A percentile compares a stretch with the other conserved stretches of the same genome.
These are phyloP conservation scores for Penicillium hesseltinei DNA, from an alignment of 2,329 filamentous ascomycete species.

Conservation along the genomic window DNA sequence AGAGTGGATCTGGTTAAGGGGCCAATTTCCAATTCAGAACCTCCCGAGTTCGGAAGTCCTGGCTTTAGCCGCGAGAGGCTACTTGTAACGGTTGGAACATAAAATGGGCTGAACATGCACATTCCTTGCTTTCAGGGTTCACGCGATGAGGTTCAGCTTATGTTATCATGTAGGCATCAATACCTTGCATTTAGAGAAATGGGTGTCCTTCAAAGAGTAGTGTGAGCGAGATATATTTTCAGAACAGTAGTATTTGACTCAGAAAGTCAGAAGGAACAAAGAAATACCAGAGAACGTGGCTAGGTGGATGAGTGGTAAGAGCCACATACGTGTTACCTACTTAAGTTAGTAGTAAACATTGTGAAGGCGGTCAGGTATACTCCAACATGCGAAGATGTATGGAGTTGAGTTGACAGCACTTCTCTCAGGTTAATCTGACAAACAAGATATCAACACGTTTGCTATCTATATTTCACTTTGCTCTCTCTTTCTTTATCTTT, in stretches of 20 bases:
- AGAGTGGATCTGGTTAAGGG: slow-evolving; percentile 3
- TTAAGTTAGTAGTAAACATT: not conserved
- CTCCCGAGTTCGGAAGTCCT: not conserved
- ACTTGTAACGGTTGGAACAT: not conserved
- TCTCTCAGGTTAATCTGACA: not conserved
- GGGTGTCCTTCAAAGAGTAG: not conserved
- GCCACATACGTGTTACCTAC: not conserved
- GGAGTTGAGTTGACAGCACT: not conserved
- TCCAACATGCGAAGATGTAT: not conserved
- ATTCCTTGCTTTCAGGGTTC: not conserved
- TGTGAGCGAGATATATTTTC: not conserved
- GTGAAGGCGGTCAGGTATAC: slow-evolving; percentile 3
- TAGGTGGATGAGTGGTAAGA: not conserved
- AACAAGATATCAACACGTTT: not conserved
- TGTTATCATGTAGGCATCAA: not conserved
- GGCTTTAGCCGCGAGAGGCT: not conserved
- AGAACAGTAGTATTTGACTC: not conserved
- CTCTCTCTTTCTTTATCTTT: not conserved
- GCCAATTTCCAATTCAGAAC: not conserved
- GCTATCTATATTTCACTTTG: not conserved
- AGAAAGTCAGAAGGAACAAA: not conserved
- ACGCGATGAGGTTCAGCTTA: not conserved
- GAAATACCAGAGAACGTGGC: not conserved
- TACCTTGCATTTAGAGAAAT: not conserved
- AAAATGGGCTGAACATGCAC: not conserved